Percentiles rank a stretch among this genome's conserved stretches.
phyloP scores from a whole-genome alignment of 306 rosid species.

The Vachellia collinsii region DNA sequence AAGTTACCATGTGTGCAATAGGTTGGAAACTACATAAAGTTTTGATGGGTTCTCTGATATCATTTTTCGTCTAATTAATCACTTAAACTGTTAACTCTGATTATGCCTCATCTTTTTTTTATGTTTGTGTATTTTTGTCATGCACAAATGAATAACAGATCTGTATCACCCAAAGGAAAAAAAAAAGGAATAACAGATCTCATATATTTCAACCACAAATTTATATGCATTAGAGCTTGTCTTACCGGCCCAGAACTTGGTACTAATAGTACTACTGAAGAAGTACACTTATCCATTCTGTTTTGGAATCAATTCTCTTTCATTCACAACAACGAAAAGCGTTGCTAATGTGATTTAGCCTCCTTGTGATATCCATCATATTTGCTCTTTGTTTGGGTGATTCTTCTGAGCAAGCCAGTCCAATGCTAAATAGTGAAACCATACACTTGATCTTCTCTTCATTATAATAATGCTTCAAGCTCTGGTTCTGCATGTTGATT shows the following conservation, averaged over 20 bases:
- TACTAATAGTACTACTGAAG: not conserved
- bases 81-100: not conserved
- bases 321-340: not conserved
- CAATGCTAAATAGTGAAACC: not conserved
- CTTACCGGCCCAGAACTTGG: not conserved
- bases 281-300: not conserved
- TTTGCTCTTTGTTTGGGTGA: not conserved
- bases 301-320: not conserved
- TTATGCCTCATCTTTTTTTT: not conserved
- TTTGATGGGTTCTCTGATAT: no score
- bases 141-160: not conserved
- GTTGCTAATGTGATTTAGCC: not conserved
- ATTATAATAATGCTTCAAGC: not conserved
- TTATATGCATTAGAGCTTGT: not conserved
- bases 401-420: constrained; percentile 19
- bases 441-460: not conserved
- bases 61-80: no score
- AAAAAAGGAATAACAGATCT: not conserved
- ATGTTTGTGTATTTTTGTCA: not conserved
- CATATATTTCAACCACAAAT: not conserved
- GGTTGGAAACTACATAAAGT: no score
- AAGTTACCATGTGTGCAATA: no score
- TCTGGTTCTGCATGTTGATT: not conserved
- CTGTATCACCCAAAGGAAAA: no score
- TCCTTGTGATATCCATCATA: not conserved